Conservation (phyloP, 345 rosid species). For the Gossypium mustelinum region DNA sequence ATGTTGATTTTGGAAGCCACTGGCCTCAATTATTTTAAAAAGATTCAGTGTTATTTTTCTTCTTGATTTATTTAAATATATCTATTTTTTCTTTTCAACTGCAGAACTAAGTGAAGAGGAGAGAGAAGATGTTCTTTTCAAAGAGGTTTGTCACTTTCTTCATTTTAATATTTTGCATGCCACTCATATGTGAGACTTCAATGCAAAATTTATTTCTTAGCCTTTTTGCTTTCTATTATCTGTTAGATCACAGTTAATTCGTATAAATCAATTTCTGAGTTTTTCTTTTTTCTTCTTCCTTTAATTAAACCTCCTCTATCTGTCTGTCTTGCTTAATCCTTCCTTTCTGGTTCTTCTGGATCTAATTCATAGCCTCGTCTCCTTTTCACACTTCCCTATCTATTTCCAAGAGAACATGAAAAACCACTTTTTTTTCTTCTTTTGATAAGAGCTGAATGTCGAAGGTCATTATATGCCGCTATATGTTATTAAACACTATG, state of each 20-base stretch:
- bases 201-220: background rate
- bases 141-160: conserved; percentile 48
- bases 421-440: background rate
- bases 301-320: too few species aligned
- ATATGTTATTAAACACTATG: background rate
- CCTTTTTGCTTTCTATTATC: background rate
- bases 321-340: too few species aligned
- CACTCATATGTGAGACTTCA: background rate
- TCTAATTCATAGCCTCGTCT: too few species aligned
- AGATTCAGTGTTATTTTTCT: background rate
- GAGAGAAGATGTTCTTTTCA: conserved; percentile 87
- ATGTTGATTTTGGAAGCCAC: background rate
- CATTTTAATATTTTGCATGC: background rate
- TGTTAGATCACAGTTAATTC: background rate
- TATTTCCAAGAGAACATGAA: too few species aligned
- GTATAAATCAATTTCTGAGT: background rate
- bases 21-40: background rate
- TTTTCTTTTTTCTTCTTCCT: background rate
- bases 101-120: conserved; percentile 72
- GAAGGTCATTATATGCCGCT: background rate
- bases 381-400: too few species aligned
- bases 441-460: background rate
- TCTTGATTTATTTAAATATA: background rate
- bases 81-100: conserved; percentile 8
- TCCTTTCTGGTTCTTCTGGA: too few species aligned